Evolutionary conservation across 371 early-diverging fungal genomes (phyloP).

Genomic region (Sporodiniella umbellata): DNA sequence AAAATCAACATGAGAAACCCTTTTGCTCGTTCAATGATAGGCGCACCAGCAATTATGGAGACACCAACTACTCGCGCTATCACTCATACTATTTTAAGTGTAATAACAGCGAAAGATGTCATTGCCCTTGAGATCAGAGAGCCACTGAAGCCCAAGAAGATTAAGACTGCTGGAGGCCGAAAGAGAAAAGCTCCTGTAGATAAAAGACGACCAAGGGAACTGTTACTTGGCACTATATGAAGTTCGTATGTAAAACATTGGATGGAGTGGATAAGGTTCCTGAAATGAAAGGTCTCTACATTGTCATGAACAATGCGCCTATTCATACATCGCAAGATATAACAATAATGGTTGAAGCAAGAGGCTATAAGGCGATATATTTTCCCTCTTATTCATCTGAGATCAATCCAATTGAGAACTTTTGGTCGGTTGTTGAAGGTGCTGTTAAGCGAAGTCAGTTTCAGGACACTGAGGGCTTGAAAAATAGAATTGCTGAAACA

Average conservation of each 20-base stretch:
- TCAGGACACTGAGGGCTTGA: slow-evolving; percentile 10
- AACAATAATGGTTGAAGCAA: slow-evolving; percentile 6
- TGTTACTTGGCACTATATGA: slow-evolving; percentile 15
- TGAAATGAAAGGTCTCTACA: slow-evolving; percentile 11
- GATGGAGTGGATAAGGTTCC: slow-evolving; percentile 10
- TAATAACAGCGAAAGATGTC: slow-evolving; percentile 7
- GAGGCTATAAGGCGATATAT: slow-evolving; percentile 14
- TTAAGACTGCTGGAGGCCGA: slow-evolving; percentile 1
- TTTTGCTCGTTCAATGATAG: slow-evolving; percentile 8
- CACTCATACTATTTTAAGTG: slow-evolving; percentile 12
- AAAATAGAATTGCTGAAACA: no score
- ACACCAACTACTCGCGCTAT: slow-evolving; percentile 11
- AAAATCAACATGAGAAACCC: slow-evolving; percentile 11
- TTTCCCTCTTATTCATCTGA: slow-evolving; percentile 10
- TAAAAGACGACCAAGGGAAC: not conserved
- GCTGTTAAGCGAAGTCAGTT: slow-evolving; percentile 21
- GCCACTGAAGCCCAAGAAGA: slow-evolving; percentile 5
- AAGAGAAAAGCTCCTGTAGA: slow-evolving; percentile 3
- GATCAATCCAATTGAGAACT: slow-evolving; percentile 10
- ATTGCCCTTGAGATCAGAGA: slow-evolving; percentile 6
- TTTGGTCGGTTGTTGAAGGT: slow-evolving; percentile 22
- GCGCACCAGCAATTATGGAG: slow-evolving; percentile 12
- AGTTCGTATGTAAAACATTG: slow-evolving; percentile 3
- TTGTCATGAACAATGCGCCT: slow-evolving; percentile 16
- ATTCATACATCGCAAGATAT: slow-evolving; percentile 17